Percentiles rank a stretch among this genome's conserved stretches.
Evolutionary conservation across 2,329 filamentous ascomycete genomes (phyloP).

Genomic region (Graphiopsis chlorocephala): DNA sequence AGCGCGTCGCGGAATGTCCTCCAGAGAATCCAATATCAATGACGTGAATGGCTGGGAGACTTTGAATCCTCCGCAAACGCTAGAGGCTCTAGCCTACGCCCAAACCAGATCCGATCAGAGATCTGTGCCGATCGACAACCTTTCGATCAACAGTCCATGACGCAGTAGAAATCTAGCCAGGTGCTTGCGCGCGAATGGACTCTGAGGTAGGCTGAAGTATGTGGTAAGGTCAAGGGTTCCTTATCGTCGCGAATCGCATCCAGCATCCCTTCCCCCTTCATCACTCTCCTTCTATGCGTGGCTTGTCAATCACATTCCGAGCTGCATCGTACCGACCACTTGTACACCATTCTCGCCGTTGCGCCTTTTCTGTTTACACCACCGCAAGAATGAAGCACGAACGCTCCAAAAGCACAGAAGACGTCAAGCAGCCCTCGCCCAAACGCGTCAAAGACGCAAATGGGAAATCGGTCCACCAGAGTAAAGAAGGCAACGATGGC

Average conservation of each 20-base stretch:
- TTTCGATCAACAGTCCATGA: background rate
- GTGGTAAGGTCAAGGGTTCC: slow-evolving; percentile 1
- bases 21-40: background rate
- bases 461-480: background rate
- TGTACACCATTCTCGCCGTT: background rate
- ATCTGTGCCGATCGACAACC: slow-evolving; percentile 5
- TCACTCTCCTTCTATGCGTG: slow-evolving; percentile 1
- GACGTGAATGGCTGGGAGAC: background rate
- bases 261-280: background rate
- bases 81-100: background rate
- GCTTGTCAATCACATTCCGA: background rate
- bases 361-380: background rate
- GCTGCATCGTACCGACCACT: background rate
- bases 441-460: slow-evolving; percentile 52
- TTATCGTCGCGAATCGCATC: background rate
- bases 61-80: slow-evolving; percentile 2
- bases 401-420: slow-evolving; percentile 19
- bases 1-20: background rate
- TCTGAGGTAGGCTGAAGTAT: background rate
- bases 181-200: background rate
- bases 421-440: slow-evolving; percentile 44
- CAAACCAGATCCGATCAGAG: slow-evolving; percentile 2
- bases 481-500: slow-evolving; percentile 18
- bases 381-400: slow-evolving; percentile 12
- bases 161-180: background rate